Percentiles rank a stretch among this genome's conserved stretches.
Conservation (phyloP, 2,329 filamentous ascomycete genomes). For the Ascosphaera pollenicola region DNA sequence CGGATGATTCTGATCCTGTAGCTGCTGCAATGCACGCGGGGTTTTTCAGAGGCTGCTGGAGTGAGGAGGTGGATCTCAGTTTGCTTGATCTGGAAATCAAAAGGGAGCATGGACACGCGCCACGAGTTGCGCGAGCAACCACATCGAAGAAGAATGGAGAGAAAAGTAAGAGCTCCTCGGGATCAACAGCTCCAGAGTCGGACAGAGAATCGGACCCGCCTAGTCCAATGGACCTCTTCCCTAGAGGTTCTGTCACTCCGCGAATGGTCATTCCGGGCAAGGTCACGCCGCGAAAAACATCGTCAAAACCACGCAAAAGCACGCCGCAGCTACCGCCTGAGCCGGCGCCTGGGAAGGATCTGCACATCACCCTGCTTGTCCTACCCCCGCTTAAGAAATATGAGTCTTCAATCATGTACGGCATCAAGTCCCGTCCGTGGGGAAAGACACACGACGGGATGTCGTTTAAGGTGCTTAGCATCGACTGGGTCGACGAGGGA, state of each 20-base stretch:
- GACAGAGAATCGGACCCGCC: no score
- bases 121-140: conserved; percentile 16
- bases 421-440: conserved; percentile 64
- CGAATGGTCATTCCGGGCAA: background rate
- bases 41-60: conserved; percentile 79
- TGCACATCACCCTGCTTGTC: conserved; percentile 71
- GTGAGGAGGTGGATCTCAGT: conserved; percentile 48
- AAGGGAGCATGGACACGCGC: conserved; percentile 23
- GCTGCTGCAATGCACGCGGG: conserved; percentile 85
- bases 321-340: conserved; percentile 16
- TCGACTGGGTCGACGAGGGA: conserved; percentile 69
- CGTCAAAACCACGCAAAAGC: no score
- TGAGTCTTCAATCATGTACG: conserved; percentile 49
- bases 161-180: background rate
- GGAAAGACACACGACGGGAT: conserved; percentile 61
- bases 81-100: conserved; percentile 37
- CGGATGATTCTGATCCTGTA: conserved; percentile 83
- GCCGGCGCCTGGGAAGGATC: conserved; percentile 46
- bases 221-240: no score
- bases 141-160: conserved; percentile 9
- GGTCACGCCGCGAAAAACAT: conserved; percentile 3
- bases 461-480: conserved; percentile 62
- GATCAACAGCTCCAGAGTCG: no score
- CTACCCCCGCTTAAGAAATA: conserved; percentile 63
- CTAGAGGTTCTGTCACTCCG: no score